Evolutionary conservation across 257 asterid species (phyloP).

Genomic region (Przewalskia tangutica): DNA sequence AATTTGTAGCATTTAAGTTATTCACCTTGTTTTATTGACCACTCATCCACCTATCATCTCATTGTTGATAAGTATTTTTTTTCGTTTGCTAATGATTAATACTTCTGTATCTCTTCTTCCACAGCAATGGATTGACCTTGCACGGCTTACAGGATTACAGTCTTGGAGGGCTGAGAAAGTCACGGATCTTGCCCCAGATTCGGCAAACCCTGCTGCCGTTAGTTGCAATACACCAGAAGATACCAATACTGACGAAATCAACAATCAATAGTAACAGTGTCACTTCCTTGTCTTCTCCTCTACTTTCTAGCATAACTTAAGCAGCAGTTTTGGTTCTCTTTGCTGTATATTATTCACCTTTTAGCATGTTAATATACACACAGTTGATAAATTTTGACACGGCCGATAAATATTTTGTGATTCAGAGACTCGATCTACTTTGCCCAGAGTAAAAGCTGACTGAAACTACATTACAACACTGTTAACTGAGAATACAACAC

Average conservation of each 20-base stretch:
- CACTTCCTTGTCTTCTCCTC: neutral
- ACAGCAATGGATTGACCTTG: conserved; percentile 99
- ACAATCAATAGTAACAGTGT: conserved; percentile 27
- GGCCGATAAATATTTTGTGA: neutral
- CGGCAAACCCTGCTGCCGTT: conserved; percentile 35
- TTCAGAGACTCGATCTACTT: neutral
- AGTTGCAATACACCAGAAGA: conserved; percentile 44
- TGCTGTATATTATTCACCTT: neutral
- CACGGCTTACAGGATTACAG: conserved; percentile 77
- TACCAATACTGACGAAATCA: conserved; percentile 42
- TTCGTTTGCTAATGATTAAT: conserved; percentile 11
- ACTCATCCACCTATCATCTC: neutral
- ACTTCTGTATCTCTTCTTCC: conserved; percentile 9
- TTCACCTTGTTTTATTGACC: neutral
- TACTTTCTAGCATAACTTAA: conserved; percentile 2
- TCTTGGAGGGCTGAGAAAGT: conserved; percentile 41
- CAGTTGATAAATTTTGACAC: neutral
- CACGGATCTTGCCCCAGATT: conserved; percentile 24
- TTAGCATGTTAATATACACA: neutral
- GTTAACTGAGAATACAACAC: neutral
- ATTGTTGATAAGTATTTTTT: neutral
- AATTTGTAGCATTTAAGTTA: neutral
- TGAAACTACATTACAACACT: neutral
- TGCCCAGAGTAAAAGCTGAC: neutral
- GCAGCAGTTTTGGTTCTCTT: conserved; percentile 8